A percentile compares a stretch with the other conserved stretches of the same genome.
Conservation (phyloP, 768 basidiomycete genomes). For the Psilocybe sp. region DNA sequence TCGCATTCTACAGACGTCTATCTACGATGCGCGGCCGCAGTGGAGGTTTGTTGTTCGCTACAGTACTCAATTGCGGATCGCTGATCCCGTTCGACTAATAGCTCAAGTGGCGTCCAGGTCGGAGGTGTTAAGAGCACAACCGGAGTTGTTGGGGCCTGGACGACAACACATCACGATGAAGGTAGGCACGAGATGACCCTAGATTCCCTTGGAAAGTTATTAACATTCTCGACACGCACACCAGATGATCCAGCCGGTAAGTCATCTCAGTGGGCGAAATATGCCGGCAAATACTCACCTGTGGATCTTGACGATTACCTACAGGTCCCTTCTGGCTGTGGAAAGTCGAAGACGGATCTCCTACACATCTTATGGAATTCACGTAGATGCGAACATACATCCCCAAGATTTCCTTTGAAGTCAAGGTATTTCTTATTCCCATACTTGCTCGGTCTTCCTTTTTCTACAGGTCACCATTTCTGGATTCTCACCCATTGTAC, state of each 20-base stretch:
- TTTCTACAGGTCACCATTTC: not conserved
- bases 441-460: not conserved
- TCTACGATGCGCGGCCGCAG: conserved; percentile 49
- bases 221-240: not conserved
- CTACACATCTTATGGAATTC: conserved; percentile 34
- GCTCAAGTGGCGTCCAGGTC: conserved; percentile 66
- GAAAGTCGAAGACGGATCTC: conserved; percentile 46
- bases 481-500: not conserved
- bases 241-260: conserved; percentile 67
- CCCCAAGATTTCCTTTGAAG: not conserved
- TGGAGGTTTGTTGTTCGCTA: conserved; percentile 48
- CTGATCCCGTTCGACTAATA: conserved; percentile 20
- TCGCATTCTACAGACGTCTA: conserved; percentile 40
- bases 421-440: not conserved
- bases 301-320: not conserved
- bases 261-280: not conserved
- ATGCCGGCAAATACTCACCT: not conserved
- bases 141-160: conserved; percentile 71
- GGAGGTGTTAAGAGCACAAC: conserved; percentile 63
- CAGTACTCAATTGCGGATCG: not conserved
- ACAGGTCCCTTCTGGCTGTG: conserved; percentile 74
- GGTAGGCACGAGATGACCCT: conserved; percentile 27
- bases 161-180: conserved; percentile 55
- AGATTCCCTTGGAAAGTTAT: not conserved
- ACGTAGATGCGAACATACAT: conserved; percentile 10